Evolutionary conservation across 2,329 filamentous ascomycete genomes (phyloP).

Genomic region (Trichoderma pleuroti): DNA sequence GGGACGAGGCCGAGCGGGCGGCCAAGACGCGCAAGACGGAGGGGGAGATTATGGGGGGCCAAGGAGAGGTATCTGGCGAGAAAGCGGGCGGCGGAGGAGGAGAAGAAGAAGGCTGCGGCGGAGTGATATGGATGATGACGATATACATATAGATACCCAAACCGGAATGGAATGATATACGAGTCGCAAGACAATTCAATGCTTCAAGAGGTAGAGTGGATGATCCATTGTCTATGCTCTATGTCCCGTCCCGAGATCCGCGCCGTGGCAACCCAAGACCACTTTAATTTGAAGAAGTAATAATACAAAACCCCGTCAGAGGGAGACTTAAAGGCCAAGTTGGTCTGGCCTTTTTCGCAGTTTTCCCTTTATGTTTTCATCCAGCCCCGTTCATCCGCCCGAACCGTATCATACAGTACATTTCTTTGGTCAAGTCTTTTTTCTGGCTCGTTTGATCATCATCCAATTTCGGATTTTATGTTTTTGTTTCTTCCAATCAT

Average conservation of each 20-base stretch:
- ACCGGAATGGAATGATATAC: background rate
- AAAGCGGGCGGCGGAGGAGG: constrained; percentile 70
- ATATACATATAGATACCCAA: constrained; percentile 15
- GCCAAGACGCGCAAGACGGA: constrained; percentile 77
- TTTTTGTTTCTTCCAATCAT: background rate
- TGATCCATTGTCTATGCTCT: constrained; percentile 1
- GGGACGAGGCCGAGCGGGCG: constrained; percentile 58
- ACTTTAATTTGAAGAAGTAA: background rate
- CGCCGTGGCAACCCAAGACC: constrained; percentile 4
- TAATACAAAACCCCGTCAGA: background rate
- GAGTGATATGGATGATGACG: background rate
- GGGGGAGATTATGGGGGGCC: constrained; percentile 70
- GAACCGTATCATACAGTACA: background rate
- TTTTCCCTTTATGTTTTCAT: background rate
- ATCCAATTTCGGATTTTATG: background rate
- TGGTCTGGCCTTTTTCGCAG: background rate
- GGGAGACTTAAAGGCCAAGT: background rate
- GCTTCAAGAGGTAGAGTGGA: background rate
- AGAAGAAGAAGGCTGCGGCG: constrained; percentile 49
- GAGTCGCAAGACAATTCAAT: background rate
- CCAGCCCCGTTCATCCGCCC: background rate
- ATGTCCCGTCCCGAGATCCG: background rate
- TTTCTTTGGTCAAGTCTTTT: background rate
- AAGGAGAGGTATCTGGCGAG: constrained; percentile 76
- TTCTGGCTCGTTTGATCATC: background rate